Conservation (phyloP, 2,329 filamentous ascomycete genomes). For the Colletotrichum spinosum region DNA sequence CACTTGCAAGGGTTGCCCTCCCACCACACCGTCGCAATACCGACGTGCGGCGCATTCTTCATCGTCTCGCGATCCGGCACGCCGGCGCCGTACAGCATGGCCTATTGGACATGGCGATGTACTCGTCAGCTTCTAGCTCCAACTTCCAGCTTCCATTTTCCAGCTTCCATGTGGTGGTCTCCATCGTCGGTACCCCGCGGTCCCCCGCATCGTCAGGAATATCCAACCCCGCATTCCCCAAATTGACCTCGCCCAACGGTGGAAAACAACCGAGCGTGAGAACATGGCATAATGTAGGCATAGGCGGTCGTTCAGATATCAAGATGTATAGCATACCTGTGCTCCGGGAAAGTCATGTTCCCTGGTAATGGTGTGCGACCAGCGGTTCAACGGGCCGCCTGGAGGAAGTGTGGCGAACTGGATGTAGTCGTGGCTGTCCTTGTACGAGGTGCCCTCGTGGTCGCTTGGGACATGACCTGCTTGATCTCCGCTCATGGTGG, state of each 20-base stretch:
- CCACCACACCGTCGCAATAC: slow-evolving; percentile 95
- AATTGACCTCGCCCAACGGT: slow-evolving; percentile 6
- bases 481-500: slow-evolving; percentile 28
- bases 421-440: slow-evolving; percentile 64
- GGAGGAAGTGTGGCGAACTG: slow-evolving; percentile 64
- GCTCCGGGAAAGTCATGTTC: slow-evolving; percentile 93
- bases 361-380: slow-evolving; percentile 84
- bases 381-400: slow-evolving; percentile 78
- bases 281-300: too few species aligned
- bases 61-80: slow-evolving; percentile 86
- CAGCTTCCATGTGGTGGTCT: not conserved
- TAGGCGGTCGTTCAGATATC: not conserved
- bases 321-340: slow-evolving; percentile 67
- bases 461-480: slow-evolving; percentile 19
- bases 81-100: slow-evolving; percentile 95
- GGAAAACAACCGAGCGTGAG: not conserved
- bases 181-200: slow-evolving; percentile 26
- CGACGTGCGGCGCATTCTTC: slow-evolving; percentile 91
- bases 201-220: slow-evolving; percentile 16
- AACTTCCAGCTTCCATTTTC: not conserved
- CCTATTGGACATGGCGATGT: slow-evolving; percentile 58
- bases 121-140: slow-evolving; percentile 14
- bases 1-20: slow-evolving; percentile 97
- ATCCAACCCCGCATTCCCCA: slow-evolving; percentile 30
- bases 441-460: slow-evolving; percentile 46